Evolutionary conservation across 345 rosid species (phyloP), one percentile per base, ranked within the genome.

Genomic region (Arabis alpina): DNA sequence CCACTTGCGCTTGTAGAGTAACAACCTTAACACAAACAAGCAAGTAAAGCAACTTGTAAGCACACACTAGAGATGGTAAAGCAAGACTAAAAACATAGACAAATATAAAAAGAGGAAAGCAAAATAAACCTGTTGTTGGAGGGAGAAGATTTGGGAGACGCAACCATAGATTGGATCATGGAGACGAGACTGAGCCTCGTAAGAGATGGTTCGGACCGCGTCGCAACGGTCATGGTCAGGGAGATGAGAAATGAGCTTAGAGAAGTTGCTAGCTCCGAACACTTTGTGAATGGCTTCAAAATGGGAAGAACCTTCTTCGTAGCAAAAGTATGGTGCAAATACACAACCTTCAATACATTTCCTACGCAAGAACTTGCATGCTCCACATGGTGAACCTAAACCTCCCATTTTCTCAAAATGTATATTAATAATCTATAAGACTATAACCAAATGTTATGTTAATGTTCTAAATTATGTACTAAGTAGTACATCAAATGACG

Each of bases 91-190:
- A 19, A 19, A 19, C 30, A 28, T 28, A 28, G 30, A 28, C 30
- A 28, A 28, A 28, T 28, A 28, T 28, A 32, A 45, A 10, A 55
- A 44, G 23, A 11, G 7, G 12, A 36, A 40, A 32, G 11, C 23
- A 4, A 23, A 13, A 48, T 8, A 57, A 70, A 93, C 98, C 97
- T 93, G 94, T 55, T 93, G 96, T 44, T 91, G 97, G 51, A 93
- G 94, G 56, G 98, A 90, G 70, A 93, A 91, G 82, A 93, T 91
- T 64, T 93, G 98, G 1, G 98, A 87, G 68, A 93, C 97, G 42
- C 98, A 93, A 47, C 98, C 98, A 65, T 93, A 88, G 16, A 93
- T 85, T 60, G 98, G 97, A 74, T 93, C 97, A 61, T 86, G 97
- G 63, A 93, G 94, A 75, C 98, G 83, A 39, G 98, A 94, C 72